Conservation (phyloP, 768 basidiomycete species). For the Trametes cingulata region DNA sequence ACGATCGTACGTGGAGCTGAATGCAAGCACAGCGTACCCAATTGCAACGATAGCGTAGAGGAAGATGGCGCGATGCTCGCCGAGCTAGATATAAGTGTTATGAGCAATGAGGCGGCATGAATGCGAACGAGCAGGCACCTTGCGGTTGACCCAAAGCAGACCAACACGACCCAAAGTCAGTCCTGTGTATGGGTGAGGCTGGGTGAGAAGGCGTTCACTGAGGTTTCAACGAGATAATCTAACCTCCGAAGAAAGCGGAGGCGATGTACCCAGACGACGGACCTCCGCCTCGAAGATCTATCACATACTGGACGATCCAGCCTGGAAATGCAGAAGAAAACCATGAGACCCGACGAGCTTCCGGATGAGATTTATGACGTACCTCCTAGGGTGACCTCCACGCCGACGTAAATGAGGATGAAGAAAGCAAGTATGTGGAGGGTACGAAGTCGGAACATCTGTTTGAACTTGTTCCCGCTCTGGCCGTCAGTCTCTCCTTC, state of each 20-base stretch:
- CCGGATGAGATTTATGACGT: conserved; percentile 13
- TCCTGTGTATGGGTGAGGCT: conserved; percentile 29
- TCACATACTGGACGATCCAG: conserved; percentile 57
- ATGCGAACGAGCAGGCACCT: too few species aligned
- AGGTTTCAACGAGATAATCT: not conserved
- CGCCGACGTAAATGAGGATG: conserved; percentile 45
- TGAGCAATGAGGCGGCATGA: not conserved
- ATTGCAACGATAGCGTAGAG: conserved; percentile 39
- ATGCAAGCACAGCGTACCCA: conserved; percentile 29
- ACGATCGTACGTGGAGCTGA: too few species aligned
- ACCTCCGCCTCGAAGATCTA: conserved; percentile 46
- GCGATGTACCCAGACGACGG: conserved; percentile 50
- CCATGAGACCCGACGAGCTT: not conserved
- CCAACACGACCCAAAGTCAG: conserved; percentile 54
- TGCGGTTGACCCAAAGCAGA: conserved; percentile 51
- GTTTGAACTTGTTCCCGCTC: conserved; percentile 46
- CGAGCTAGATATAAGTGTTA: conserved; percentile 30
- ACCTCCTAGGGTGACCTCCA: conserved; percentile 40
- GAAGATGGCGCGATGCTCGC: conserved; percentile 40
- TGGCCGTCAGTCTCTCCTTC: conserved; percentile 28
- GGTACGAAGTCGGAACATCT: conserved; percentile 43
- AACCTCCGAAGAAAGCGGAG: conserved; percentile 49
- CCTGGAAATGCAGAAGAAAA: conserved; percentile 30
- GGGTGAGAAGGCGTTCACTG: not conserved
- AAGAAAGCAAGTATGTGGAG: conserved; percentile 46